Conservation (phyloP, 208 protist species). For the Leishmania guyanensis region DNA sequence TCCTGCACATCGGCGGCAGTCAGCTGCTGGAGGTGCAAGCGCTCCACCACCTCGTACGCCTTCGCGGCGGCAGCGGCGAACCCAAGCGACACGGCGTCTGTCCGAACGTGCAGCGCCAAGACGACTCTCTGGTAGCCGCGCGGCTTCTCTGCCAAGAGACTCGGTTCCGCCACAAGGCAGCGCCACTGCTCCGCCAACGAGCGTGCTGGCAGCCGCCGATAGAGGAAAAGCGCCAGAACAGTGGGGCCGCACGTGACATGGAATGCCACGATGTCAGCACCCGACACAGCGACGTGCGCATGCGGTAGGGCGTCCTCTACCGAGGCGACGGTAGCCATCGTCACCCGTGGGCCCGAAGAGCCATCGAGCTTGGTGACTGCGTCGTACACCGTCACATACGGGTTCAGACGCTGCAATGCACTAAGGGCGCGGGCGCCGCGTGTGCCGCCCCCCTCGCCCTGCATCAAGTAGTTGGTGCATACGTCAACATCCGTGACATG, state of each 20-base stretch:
- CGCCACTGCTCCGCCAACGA: constrained; percentile 35
- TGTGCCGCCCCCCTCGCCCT: constrained; percentile 31
- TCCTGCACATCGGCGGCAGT: constrained; percentile 24
- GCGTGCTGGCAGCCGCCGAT: constrained; percentile 4
- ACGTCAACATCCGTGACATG: constrained; percentile 30
- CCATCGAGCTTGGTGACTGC: constrained; percentile 1
- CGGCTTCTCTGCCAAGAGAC: constrained; percentile 27
- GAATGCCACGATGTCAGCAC: constrained; percentile 24
- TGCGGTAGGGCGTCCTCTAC: constrained; percentile 22
- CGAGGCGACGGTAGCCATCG: constrained; percentile 17
- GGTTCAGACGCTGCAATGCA: constrained; percentile 49
- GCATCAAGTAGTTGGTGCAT: constrained; percentile 65
- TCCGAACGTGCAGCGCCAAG: constrained; percentile 37
- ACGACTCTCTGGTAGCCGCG: constrained; percentile 36
- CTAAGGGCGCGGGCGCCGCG: constrained; percentile 26
- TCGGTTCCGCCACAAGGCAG: constrained; percentile 32
- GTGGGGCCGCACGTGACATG: constrained; percentile 13
- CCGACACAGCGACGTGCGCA: neutral
- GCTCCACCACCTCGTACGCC: constrained; percentile 28
- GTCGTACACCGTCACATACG: constrained; percentile 36
- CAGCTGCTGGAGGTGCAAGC: constrained; percentile 40
- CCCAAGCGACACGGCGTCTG: neutral
- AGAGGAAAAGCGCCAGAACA: constrained; percentile 42
- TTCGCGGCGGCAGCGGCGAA: constrained; percentile 16
- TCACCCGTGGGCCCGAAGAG: constrained; percentile 5